phyloP scores from a whole-genome alignment of 2,329 filamentous ascomycete genomes.

The Cordyceps pruinosa region DNA sequence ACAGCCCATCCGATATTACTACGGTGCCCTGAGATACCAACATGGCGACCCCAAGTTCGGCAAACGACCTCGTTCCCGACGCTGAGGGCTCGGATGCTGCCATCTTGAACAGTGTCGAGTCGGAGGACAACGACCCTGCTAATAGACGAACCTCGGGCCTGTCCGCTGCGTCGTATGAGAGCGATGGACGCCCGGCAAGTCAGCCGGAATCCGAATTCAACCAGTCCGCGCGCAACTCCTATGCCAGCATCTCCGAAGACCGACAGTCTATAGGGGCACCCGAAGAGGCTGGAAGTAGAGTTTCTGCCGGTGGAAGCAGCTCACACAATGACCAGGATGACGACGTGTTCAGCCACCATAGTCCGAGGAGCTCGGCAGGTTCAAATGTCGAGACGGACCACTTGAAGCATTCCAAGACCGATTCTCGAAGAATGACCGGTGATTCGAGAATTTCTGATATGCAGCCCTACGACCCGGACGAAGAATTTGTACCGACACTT shows the following conservation, averaged over 20 bases:
- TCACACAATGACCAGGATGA: constrained; percentile 47
- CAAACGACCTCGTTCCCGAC: constrained; percentile 13
- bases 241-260: neutral
- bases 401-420: constrained; percentile 12
- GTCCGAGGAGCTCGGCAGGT: constrained; percentile 49
- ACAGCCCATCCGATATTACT: constrained; percentile 11
- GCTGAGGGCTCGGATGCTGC: constrained; percentile 13
- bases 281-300: neutral
- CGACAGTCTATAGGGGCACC: neutral
- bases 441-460: constrained; percentile 40
- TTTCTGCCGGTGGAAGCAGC: constrained; percentile 27
- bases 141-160: neutral
- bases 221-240: constrained; percentile 4
- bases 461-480: constrained; percentile 39
- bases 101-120: neutral
- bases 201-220: neutral
- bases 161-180: constrained; percentile 4
- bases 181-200: constrained; percentile 2
- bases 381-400: constrained; percentile 37
- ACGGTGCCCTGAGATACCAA: constrained; percentile 10
- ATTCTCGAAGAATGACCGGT: constrained; percentile 24
- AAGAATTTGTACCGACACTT: constrained; percentile 46
- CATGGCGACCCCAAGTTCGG: neutral
- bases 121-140: neutral
- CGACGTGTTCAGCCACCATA: constrained; percentile 54